phyloP scores from a whole-genome alignment of 805 yeast genomes.

The Suhomyces kilbournensis region DNA sequence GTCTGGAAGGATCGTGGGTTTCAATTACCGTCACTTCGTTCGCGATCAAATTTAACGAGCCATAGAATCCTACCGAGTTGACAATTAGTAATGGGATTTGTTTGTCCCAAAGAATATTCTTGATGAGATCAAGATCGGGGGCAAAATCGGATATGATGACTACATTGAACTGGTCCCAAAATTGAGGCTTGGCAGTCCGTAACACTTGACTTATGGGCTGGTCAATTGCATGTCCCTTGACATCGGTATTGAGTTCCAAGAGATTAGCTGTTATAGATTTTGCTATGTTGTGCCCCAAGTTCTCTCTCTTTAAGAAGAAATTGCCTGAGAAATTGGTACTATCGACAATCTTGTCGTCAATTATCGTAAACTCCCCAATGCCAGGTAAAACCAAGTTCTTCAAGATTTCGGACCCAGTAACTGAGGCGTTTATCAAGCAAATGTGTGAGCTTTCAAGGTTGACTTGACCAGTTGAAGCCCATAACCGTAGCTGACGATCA shows the following conservation, averaged over 20 bases:
- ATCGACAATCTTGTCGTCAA: constrained; percentile 45
- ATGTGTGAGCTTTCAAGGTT: constrained; percentile 56
- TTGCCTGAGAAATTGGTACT: constrained; percentile 51
- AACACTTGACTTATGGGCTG: constrained; percentile 12
- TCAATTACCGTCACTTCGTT: constrained; percentile 67
- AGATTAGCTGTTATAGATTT: constrained; percentile 39
- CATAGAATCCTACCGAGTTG: constrained; percentile 62
- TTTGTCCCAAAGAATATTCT: constrained; percentile 38
- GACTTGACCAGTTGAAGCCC: constrained; percentile 79
- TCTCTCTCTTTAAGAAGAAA: constrained; percentile 53
- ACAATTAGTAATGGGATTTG: constrained; percentile 55
- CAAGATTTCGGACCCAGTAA: constrained; percentile 62
- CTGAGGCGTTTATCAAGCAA: constrained; percentile 56
- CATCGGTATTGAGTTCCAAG: constrained; percentile 61
- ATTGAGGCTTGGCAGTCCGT: constrained; percentile 8
- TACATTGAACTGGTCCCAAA: constrained; percentile 52
- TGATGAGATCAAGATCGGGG: constrained; percentile 22
- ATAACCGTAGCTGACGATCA: constrained; percentile 84
- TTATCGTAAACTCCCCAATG: constrained; percentile 59
- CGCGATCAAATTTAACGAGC: constrained; percentile 50
- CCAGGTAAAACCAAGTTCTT: constrained; percentile 80
- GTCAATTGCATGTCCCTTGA: constrained; percentile 31
- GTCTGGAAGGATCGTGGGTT: constrained; percentile 61
- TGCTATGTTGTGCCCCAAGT: constrained; percentile 43
- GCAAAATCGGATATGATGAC: constrained; percentile 41